Evolutionary conservation across 495 filamentous ascomycete genomes (phyloP), one percentile per base, ranked within the genome.

Genomic region (Neurospora africana): DNA sequence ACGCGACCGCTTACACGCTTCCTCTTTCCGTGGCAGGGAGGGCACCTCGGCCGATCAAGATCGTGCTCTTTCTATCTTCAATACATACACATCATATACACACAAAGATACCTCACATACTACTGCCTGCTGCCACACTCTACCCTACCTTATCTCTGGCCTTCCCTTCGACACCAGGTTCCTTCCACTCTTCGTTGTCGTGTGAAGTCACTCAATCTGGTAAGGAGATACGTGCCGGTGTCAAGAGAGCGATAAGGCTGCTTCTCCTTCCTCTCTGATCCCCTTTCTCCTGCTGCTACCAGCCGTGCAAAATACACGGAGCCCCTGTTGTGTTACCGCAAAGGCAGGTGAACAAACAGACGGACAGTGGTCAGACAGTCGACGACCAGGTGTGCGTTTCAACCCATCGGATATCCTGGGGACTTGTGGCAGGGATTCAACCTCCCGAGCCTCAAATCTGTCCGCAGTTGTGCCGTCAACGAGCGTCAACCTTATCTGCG

Each of bases 401-500:
- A 61, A 30, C 27, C 30, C 53, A 30, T 35, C 53, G 27, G 15
- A 33, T 65, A 33, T 65, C 53, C 23, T 65, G 33, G 53, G 53
- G 27, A 15, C 53, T 65, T 65, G 53, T 33, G 53, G 27, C 33
- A 65, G 53, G 47, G 53, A 33, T 65, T 65, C 53, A 65, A 65
- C 27, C 30, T 65, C 53, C 53, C 27, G 53, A 65, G 53, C 53
- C 53, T 65, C 53, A 65, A 30, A 65, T 65, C 27, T 35, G 69
- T 70, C 13, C 43, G 17, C 69, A 39, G 19, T 30, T 61, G 35
- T 44, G 39, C 69, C 69, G 69, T 27, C 38, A 70, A 30, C 69
- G 38, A 70, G 69, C 69, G 7, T 40, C 27, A 70, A 70, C 69
- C 69, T 70, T 70, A n/a, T 70, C 69, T 70, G 69, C 21, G 30